Conservation (phyloP, 805 yeast species). For the Schwanniomyces yamadae region DNA sequence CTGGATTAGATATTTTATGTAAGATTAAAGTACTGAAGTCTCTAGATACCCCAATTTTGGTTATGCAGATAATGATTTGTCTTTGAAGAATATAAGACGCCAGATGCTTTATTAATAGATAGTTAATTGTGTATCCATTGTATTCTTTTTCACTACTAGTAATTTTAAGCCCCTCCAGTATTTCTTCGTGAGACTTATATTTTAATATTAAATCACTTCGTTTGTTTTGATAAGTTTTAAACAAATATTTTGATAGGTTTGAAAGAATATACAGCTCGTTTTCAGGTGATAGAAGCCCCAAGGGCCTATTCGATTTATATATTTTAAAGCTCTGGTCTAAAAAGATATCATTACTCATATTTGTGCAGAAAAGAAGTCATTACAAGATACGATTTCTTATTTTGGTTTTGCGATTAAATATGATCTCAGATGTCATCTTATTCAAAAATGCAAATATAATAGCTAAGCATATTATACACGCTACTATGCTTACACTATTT, state of each 20-base stretch:
- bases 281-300: slow-evolving; percentile 5
- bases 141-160: slow-evolving; percentile 5
- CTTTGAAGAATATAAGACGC: slow-evolving; percentile 6
- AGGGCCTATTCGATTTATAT: slow-evolving; percentile 14
- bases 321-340: slow-evolving; percentile 18
- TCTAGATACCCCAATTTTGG: slow-evolving; percentile 2
- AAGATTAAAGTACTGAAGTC: slow-evolving; percentile 11
- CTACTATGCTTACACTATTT: too few relatives aligned
- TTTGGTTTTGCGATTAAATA: too few relatives aligned
- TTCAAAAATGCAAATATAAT: too few relatives aligned
- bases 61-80: slow-evolving; percentile 12
- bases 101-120: slow-evolving; percentile 6
- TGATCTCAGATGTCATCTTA: too few relatives aligned
- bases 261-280: slow-evolving; percentile 9
- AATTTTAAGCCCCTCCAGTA: slow-evolving; percentile 10
- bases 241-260: slow-evolving; percentile 12
- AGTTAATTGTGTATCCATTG: slow-evolving; percentile 4
- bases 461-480: too few relatives aligned
- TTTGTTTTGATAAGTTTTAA: slow-evolving; percentile 5
- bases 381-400: too few relatives aligned
- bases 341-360: slow-evolving; percentile 8
- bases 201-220: slow-evolving; percentile 7
- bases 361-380: too few relatives aligned
- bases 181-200: slow-evolving; percentile 11
- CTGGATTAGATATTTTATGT: slow-evolving; percentile 5